These are phyloP conservation scores for Linderniella brevidens DNA, from an alignment of 257 asterid genomes.

Conservation along the genomic window DNA sequence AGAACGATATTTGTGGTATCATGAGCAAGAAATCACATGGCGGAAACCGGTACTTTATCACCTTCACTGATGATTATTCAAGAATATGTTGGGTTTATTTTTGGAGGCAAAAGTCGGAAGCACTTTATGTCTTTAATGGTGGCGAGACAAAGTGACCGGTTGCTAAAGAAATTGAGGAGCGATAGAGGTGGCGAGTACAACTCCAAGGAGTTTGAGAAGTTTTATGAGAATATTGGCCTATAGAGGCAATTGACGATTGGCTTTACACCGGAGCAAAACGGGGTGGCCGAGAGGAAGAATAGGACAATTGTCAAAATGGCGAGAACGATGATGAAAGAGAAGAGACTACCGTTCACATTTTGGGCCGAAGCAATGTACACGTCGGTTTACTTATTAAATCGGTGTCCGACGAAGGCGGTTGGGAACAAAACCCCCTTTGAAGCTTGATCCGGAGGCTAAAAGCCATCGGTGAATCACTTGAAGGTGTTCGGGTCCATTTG, in stretches of 20 bases:
- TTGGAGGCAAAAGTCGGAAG: not conserved
- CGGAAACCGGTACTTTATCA: not conserved
- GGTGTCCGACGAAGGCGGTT: too few relatives aligned
- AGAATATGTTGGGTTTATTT: not conserved
- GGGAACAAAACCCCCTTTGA: not conserved
- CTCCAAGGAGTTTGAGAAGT: slow-evolving; percentile 1
- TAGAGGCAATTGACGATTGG: not conserved
- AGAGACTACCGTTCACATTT: not conserved
- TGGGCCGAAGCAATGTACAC: not conserved
- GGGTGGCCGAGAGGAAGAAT: not conserved
- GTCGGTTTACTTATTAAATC: too few relatives aligned
- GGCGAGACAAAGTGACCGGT: not conserved
- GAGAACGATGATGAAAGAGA: not conserved
- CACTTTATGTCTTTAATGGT: not conserved
- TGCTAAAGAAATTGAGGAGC: not conserved
- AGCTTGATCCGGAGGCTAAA: not conserved
- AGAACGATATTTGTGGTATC: slow-evolving; percentile 4
- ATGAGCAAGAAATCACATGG: not conserved
- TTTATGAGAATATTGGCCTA: not conserved
- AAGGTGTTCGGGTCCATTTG: not conserved
- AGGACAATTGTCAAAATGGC: not conserved
- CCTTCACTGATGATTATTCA: not conserved
- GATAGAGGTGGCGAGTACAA: not conserved
- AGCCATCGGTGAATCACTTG: not conserved
- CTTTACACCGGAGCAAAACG: slow-evolving; percentile 5